These are phyloP conservation scores for Clonostachys solani DNA, from an alignment of 2,329 filamentous ascomycete genomes.

Conservation along the genomic window DNA sequence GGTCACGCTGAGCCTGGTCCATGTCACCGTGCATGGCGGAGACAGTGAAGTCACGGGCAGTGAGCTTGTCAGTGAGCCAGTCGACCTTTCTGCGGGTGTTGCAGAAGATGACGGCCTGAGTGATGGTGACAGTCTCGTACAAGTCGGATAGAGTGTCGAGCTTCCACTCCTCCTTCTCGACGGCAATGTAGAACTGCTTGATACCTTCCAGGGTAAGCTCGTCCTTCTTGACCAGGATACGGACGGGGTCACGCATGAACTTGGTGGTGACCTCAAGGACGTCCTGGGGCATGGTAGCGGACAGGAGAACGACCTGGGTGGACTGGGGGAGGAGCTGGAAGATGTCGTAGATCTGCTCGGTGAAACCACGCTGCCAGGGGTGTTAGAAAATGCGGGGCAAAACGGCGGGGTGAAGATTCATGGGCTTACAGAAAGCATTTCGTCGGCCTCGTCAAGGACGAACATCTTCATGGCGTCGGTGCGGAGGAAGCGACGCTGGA, in stretches of 20 bases:
- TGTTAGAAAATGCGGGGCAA: slow-evolving; percentile 22
- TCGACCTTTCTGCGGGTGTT: slow-evolving; percentile 99
- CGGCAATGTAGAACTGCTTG: slow-evolving; percentile 99
- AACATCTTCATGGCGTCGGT: slow-evolving; percentile 99
- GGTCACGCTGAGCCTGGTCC: slow-evolving; percentile 95
- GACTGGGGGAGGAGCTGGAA: slow-evolving; percentile 98
- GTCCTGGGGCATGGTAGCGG: slow-evolving; percentile 98
- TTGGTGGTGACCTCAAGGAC: slow-evolving; percentile 99
- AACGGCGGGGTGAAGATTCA: neutral
- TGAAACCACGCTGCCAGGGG: slow-evolving; percentile 78
- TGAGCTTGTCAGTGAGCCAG: slow-evolving; percentile 99
- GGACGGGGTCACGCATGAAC: slow-evolving; percentile 99
- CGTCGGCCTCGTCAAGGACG: slow-evolving; percentile 97
- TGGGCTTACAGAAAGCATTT: slow-evolving; percentile 83
- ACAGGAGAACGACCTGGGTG: slow-evolving; percentile 96
- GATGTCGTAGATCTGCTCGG: slow-evolving; percentile 99
- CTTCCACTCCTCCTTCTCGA: slow-evolving; percentile 99
- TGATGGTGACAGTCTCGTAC: slow-evolving; percentile 99
- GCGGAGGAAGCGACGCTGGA: slow-evolving; percentile 94
- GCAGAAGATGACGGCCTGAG: slow-evolving; percentile 99
- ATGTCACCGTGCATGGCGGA: slow-evolving; percentile 99
- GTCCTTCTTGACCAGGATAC: slow-evolving; percentile 99
- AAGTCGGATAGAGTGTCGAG: slow-evolving; percentile 97
- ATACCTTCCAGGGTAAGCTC: slow-evolving; percentile 99
- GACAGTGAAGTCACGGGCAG: slow-evolving; percentile 96